phyloP scores from a whole-genome alignment of 352 stramenopile species.

The Phytopythium aichiense region DNA sequence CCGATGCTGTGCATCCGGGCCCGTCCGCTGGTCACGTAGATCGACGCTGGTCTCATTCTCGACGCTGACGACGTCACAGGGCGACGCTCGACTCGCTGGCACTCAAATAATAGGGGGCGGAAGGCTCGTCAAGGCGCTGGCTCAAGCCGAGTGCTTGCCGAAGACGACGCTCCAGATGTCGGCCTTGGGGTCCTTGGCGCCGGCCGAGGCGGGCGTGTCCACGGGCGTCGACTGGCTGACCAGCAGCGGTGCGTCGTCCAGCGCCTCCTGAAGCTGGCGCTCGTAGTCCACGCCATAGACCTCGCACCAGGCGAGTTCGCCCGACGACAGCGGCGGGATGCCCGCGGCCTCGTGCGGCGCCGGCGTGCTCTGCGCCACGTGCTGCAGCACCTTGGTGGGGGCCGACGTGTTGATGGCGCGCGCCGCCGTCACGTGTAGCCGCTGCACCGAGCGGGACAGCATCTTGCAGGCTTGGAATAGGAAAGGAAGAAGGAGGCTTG shows the following conservation, averaged over 20 bases:
- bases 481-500: neutral
- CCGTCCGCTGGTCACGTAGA: neutral
- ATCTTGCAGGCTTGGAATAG: constrained; percentile 10
- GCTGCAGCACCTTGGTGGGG: constrained; percentile 31
- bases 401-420: constrained; percentile 30
- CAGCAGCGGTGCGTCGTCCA: constrained; percentile 45
- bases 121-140: neutral
- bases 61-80: neutral
- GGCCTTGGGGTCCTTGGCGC: constrained; percentile 21
- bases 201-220: neutral
- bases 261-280: constrained; percentile 53
- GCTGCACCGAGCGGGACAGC: constrained; percentile 22
- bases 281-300: constrained; percentile 78
- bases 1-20: neutral
- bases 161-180: constrained; percentile 60
- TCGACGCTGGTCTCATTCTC: neutral
- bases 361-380: constrained; percentile 14
- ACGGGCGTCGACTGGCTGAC: constrained; percentile 23
- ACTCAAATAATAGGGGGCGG: neutral
- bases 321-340: constrained; percentile 29
- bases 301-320: constrained; percentile 69
- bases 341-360: constrained; percentile 10
- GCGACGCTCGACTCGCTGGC: neutral
- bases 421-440: constrained; percentile 19
- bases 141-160: constrained; percentile 22